phyloP scores from a whole-genome alignment of 768 basidiomycete species.

The Sarcomyxa edulis region DNA sequence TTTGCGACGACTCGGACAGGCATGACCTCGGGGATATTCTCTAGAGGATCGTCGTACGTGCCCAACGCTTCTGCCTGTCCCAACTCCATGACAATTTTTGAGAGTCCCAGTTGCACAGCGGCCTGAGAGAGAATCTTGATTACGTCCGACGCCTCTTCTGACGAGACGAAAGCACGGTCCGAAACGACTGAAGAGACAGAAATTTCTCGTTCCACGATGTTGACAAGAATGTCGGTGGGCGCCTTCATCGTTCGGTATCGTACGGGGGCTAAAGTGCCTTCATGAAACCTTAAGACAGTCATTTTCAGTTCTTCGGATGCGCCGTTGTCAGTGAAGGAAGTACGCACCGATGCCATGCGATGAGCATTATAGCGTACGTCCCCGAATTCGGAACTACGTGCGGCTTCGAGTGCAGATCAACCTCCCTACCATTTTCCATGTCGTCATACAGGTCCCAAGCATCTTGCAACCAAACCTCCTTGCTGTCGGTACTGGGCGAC shows the following conservation, averaged over 20 bases:
- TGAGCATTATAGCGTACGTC: constrained; percentile 69
- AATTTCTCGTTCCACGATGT: constrained; percentile 44
- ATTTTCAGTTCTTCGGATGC: too few species aligned
- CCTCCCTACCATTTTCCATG: constrained; percentile 45
- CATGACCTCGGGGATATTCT: constrained; percentile 50
- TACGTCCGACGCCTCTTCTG: constrained; percentile 49
- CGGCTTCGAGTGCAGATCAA: too few species aligned
- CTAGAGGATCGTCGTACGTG: constrained; percentile 34
- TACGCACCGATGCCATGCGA: constrained; percentile 48
- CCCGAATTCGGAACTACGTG: constrained; percentile 43
- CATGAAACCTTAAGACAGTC: too few species aligned
- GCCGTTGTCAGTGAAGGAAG: neutral
- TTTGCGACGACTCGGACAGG: constrained; percentile 57
- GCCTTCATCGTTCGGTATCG: constrained; percentile 11
- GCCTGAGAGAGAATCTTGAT: constrained; percentile 54
- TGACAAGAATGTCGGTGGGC: constrained; percentile 33
- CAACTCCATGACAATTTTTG: constrained; percentile 48
- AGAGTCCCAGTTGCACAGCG: constrained; percentile 51
- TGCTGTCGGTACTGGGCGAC: constrained; percentile 35
- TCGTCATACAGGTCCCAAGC: constrained; percentile 54
- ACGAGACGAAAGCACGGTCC: constrained; percentile 48
- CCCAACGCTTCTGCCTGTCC: constrained; percentile 48
- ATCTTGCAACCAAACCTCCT: constrained; percentile 55
- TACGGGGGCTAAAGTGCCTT: too few species aligned
- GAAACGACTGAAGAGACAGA: constrained; percentile 47